Evolutionary conservation across 768 basidiomycete genomes (phyloP).

Genomic region (Suillus bovinus): DNA sequence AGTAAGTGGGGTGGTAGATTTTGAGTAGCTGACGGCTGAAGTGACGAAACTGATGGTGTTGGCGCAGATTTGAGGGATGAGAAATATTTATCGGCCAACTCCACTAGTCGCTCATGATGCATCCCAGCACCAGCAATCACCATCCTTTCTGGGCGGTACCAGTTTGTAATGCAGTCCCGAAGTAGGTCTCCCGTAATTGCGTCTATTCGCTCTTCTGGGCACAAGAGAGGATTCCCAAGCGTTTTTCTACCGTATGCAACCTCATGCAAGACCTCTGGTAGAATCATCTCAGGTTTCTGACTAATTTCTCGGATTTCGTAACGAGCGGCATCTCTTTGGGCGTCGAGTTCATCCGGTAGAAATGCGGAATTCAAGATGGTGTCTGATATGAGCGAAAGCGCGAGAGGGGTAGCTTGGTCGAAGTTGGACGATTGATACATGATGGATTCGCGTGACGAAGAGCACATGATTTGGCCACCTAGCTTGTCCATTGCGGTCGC

Average conservation of each 20-base stretch:
- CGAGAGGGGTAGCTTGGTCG: constrained; percentile 75
- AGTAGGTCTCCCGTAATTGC: constrained; percentile 63
- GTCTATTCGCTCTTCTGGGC: constrained; percentile 81
- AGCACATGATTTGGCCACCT: constrained; percentile 90
- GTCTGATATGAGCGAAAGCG: constrained; percentile 88
- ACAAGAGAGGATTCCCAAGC: constrained; percentile 89
- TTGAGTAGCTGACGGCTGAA: constrained; percentile 33
- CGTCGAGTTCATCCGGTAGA: constrained; percentile 73
- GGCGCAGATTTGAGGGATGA: constrained; percentile 55
- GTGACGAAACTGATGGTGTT: constrained; percentile 24
- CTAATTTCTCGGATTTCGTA: constrained; percentile 91
- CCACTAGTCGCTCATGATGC: constrained; percentile 85
- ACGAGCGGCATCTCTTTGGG: constrained; percentile 81
- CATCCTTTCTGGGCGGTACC: constrained; percentile 94
- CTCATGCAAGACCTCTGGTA: constrained; percentile 87
- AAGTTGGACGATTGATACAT: constrained; percentile 99
- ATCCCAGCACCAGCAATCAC: constrained; percentile 95
- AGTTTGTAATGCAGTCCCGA: constrained; percentile 64
- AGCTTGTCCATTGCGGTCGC: constrained; percentile 75
- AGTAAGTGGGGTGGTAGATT: constrained; percentile 58
- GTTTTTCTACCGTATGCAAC: constrained; percentile 79
- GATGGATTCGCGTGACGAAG: constrained; percentile 89
- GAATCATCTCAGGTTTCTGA: constrained; percentile 88
- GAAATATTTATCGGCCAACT: constrained; percentile 82
- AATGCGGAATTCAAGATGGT: constrained; percentile 83